Evolutionary conservation across 2,329 filamentous ascomycete genomes (phyloP).

Genomic region (Mycogone perniciosa): DNA sequence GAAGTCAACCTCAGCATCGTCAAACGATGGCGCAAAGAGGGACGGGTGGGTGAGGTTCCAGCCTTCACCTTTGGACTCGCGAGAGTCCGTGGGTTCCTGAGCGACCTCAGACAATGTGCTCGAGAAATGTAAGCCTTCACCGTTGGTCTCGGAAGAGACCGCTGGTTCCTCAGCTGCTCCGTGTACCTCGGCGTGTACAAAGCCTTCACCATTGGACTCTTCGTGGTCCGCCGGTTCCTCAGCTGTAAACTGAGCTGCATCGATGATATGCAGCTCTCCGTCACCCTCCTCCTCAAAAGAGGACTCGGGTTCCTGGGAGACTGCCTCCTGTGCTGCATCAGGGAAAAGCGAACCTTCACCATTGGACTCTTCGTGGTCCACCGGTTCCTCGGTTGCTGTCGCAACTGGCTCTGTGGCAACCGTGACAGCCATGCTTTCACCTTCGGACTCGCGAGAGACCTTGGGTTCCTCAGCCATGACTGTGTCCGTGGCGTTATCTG

Average conservation of each 20-base stretch:
- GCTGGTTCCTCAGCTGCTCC: too few relatives aligned
- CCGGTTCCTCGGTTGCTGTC: conserved; percentile 7
- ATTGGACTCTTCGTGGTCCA: not conserved
- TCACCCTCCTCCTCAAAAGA: not conserved
- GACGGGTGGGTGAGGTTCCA: too few relatives aligned
- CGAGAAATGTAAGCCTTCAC: too few relatives aligned
- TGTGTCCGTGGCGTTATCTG: not conserved
- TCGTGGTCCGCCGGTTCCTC: not conserved
- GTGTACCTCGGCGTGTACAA: too few relatives aligned
- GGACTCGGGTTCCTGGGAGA: not conserved
- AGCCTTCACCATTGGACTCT: not conserved
- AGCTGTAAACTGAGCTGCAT: not conserved
- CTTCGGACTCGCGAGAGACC: not conserved
- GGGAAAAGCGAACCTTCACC: conserved; percentile 2
- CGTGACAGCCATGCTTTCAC: not conserved
- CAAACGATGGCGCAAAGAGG: too few relatives aligned
- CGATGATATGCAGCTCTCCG: not conserved
- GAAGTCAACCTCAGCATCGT: too few relatives aligned
- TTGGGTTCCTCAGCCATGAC: not conserved
- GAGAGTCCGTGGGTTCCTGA: not conserved
- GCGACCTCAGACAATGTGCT: not conserved
- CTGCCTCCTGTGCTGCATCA: too few relatives aligned
- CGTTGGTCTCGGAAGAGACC: too few relatives aligned
- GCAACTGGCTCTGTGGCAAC: not conserved
- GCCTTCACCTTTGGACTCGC: not conserved